Evolutionary conservation across 73 alveolate genomes (phyloP).

Genomic region (Stentor coeruleus): DNA sequence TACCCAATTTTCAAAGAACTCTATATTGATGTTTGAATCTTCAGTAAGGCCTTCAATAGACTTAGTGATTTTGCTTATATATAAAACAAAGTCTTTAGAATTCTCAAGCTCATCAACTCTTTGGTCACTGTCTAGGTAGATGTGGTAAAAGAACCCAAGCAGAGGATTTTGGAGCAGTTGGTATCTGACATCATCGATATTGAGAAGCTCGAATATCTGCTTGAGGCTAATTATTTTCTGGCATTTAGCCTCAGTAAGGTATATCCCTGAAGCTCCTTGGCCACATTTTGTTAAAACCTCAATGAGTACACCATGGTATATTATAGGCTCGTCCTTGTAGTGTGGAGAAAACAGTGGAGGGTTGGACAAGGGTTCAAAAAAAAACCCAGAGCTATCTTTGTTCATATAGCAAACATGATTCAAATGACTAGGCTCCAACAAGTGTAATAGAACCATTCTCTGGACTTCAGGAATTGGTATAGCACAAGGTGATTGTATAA

Average conservation of each 20-base stretch:
- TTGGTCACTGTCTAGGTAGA: slow-evolving; percentile 21
- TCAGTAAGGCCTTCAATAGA: neutral
- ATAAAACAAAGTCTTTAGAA: neutral
- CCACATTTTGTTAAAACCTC: slow-evolving; percentile 31
- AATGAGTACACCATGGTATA: slow-evolving; percentile 41
- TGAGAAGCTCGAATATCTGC: neutral
- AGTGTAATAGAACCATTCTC: neutral
- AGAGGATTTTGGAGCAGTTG: slow-evolving; percentile 1
- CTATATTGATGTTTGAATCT: neutral
- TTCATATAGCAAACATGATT: neutral
- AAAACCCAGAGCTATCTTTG: neutral
- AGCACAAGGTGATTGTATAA: neutral
- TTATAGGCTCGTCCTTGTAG: slow-evolving; percentile 46
- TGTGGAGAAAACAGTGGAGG: neutral
- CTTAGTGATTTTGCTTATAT: neutral
- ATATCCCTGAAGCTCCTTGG: neutral
- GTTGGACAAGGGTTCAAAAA: neutral
- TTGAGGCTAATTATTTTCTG: neutral
- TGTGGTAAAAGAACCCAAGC: neutral
- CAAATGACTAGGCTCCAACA: neutral
- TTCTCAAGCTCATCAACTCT: neutral
- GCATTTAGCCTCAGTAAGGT: slow-evolving; percentile 22
- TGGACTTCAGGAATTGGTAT: neutral
- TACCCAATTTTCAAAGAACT: slow-evolving; percentile 8
- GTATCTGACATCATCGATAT: neutral